These are phyloP conservation scores for Bonia amplexicaulis DNA, from an alignment of 176 grass and related monocot species.

Conservation along the genomic window DNA sequence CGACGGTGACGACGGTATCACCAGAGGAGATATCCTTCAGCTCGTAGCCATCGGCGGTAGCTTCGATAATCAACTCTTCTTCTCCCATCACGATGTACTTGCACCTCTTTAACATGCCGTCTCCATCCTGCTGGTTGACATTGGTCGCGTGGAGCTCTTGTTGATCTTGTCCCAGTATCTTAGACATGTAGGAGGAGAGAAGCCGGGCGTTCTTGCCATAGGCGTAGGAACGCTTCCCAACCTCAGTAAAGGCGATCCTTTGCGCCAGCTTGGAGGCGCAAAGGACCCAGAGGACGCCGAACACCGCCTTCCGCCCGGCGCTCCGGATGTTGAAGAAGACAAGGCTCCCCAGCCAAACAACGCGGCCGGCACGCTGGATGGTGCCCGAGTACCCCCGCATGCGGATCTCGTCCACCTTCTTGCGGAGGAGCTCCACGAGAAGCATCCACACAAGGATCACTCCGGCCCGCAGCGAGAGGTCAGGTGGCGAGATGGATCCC, in stretches of 20 bases:
- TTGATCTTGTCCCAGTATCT: no score
- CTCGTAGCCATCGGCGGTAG: no score
- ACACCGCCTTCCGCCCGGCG: background rate
- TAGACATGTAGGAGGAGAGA: background rate
- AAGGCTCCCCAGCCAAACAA: background rate
- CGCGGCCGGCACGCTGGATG: background rate
- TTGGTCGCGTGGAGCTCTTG: no score
- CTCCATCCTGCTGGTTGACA: no score
- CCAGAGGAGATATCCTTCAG: no score
- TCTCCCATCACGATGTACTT: constrained; percentile 18
- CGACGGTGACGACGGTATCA: background rate
- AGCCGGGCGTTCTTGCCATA: background rate
- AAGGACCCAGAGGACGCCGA: constrained; percentile 8
- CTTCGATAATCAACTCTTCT: background rate
- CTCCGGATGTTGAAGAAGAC: constrained; percentile 11
- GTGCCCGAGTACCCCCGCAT: no score
- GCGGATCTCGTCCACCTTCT: background rate
- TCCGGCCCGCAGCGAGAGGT: background rate
- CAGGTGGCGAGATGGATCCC: background rate
- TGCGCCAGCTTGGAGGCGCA: background rate
- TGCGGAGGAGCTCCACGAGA: constrained; percentile 8
- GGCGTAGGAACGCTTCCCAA: background rate
- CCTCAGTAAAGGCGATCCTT: background rate
- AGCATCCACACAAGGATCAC: constrained; percentile 15
- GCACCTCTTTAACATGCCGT: background rate